These are phyloP conservation scores for Aspergillus saccharolyticus DNA, from an alignment of 495 filamentous ascomycete species.

Conservation along the genomic window DNA sequence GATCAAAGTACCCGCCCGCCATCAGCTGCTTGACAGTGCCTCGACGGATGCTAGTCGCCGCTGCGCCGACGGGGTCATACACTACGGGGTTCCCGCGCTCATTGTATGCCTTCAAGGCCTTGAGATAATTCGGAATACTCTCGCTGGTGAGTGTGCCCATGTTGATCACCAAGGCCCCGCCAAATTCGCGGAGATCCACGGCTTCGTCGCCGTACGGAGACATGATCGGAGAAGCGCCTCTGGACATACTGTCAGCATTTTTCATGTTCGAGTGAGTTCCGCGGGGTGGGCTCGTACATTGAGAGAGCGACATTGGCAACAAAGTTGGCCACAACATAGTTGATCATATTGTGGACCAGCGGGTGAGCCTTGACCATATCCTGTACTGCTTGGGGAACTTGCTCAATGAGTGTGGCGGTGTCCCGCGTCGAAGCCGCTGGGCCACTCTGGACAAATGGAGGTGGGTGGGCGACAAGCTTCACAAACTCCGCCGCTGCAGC, in stretches of 20 bases:
- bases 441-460: constrained; percentile 40
- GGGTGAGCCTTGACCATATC: constrained; percentile 58
- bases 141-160: constrained; percentile 85
- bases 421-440: constrained; percentile 23
- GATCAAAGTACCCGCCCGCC: constrained; percentile 66
- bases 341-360: constrained; percentile 95
- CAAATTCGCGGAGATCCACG: constrained; percentile 61
- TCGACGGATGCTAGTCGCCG: constrained; percentile 71
- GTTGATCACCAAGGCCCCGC: constrained; percentile 76
- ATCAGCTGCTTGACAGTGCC: constrained; percentile 68
- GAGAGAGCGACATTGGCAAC: constrained; percentile 83
- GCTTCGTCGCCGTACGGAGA: constrained; percentile 81
- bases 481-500: constrained; percentile 53
- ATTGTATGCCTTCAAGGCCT: constrained; percentile 75
- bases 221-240: constrained; percentile 91
- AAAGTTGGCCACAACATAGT: constrained; percentile 88
- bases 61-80: constrained; percentile 88
- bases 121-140: constrained; percentile 60
- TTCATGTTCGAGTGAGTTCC: background rate
- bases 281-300: constrained; percentile 39
- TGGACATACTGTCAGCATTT: constrained; percentile 16
- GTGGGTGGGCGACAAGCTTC: constrained; percentile 42
- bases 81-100: constrained; percentile 64
- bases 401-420: constrained; percentile 34
- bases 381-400: constrained; percentile 53